Base-by-base conservation (phyloP, 768 basidiomycete species). In the Podaxis sp. region DNA sequence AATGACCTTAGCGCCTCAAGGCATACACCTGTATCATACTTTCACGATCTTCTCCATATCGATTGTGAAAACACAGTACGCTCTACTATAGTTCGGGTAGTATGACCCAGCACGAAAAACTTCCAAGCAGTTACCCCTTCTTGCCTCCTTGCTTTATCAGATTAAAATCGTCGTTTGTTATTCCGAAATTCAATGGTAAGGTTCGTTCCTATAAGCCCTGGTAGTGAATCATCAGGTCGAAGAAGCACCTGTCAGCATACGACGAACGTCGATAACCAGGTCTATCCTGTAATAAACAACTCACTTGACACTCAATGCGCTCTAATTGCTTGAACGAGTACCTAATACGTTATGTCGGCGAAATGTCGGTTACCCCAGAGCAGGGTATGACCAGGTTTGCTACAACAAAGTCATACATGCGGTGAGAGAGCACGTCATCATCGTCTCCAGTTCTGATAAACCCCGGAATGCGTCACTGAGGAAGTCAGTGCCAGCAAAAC, bases 1-100 rank as follows among this genome's bases (percentile, higher is more conserved):
- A 52, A 33, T 39, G 17, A n/a, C n/a, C 48, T 52, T 22, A 28
- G 59, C 59, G 49, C 49, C 59, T 59, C 49, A 38, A 38, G 48
- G 49, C 17, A 17, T 22, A 39, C 59, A 30, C 38, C 49, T 59
- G 36, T 59, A 59, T 39, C 48, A 22, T 52, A 9, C 24, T 40
- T 39, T 40, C 48, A 38, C 39, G 48, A 39, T 52, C 19, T 36
- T 59, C 38, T 40, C 48, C 49, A 51, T 59, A 52, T 59, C 48
- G 59, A 52, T 59, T 39, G 11, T 15, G 26, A 26, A 22, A 51
- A 8, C 26, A 24, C 24, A 4, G 17, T 46, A 46, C 17, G 17
- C 44, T 46, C 7, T 46, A n/a, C 42, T n/a, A n/a, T 15, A 15
- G 44, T 4, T 46, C 8, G 15, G 19, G 6, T n/a, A 15, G 17